Base-by-base conservation (phyloP, 352 stramenopile species). In the Pythium rishiriense region DNA sequence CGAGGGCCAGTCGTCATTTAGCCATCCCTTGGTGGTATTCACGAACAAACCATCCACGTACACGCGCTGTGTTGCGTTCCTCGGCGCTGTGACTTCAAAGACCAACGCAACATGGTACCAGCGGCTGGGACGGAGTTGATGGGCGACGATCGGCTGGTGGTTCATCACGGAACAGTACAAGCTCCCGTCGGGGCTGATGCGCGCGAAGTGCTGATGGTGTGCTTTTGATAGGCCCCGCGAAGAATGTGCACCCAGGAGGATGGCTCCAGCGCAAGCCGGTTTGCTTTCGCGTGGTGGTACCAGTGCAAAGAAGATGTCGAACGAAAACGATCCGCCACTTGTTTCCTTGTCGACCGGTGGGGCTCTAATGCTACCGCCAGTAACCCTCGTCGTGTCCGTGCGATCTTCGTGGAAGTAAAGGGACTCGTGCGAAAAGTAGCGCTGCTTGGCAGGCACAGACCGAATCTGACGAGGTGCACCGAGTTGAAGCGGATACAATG, bases 101-200 rank as follows among this genome's bases (percentile, higher is more conserved):
- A 25, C 19, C 17, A 46, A 19, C 41, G 41, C 41, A 3, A 46
- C 60, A 63, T 90, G 79, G 56, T 88, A 88, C 79, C 79, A 90
- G 22, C 84, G 79, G 35, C 37, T 2, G 22, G 28, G 4, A 9
- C 51, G 17, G 19, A 66, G 48, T 2, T 4, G 37, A 8, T 39
- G 21, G 14, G 58, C 35, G 19, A 58, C 48, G 22, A 51, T 6
- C 7, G 37, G 53, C 37, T 61, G 63, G 4, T 28, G 8, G 19
- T 76, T 58, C 15, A 80, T 28, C 24, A 83, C 62, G 2, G 74
- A 81, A 62, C 72, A 81, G 51, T 73, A 81, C 4, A 85, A 31
- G 12, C 68, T 73, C 6, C 57, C 4, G 17, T 75, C 62, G 2
- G 67, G 56, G 43, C 77, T 72, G 9, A 83, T 62, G 50, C 72